Conservation (phyloP, 345 rosid genomes). For the Hibiscus trionum region DNA sequence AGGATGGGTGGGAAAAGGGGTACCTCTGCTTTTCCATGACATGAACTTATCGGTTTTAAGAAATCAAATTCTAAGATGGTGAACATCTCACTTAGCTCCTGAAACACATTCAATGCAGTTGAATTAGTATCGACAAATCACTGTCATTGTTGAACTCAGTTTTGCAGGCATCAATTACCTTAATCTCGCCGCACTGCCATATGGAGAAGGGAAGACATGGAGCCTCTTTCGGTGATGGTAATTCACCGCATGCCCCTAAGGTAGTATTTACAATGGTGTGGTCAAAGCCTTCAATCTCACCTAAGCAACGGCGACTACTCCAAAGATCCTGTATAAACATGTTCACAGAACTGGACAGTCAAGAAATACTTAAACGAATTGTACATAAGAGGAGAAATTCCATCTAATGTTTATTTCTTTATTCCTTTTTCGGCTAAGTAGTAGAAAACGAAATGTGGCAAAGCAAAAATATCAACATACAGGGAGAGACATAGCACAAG, state of each 20-base stretch:
- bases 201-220: slow-evolving; percentile 65
- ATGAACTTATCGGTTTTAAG: slow-evolving; percentile 53
- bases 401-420: not conserved
- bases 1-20: not conserved
- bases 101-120: slow-evolving; percentile 13
- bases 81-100: slow-evolving; percentile 66
- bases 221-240: slow-evolving; percentile 48
- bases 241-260: slow-evolving; percentile 74
- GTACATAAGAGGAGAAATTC: not conserved
- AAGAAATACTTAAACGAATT: not conserved
- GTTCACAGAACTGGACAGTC: not conserved
- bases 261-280: slow-evolving; percentile 70
- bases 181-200: slow-evolving; percentile 86
- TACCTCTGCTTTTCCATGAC: slow-evolving; percentile 63
- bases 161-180: slow-evolving; percentile 33
- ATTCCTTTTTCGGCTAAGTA: not conserved
- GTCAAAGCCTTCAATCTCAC: slow-evolving; percentile 79
- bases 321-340: slow-evolving; percentile 61
- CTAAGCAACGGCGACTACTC: slow-evolving; percentile 62
- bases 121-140: not conserved
- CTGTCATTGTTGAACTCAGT: not conserved
- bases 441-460: not conserved
- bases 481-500: slow-evolving; percentile 79
- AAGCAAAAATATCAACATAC: slow-evolving; percentile 36
- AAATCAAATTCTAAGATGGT: slow-evolving; percentile 72